phyloP scores from a whole-genome alignment of 345 rosid species.

The Mercurialis annua region DNA sequence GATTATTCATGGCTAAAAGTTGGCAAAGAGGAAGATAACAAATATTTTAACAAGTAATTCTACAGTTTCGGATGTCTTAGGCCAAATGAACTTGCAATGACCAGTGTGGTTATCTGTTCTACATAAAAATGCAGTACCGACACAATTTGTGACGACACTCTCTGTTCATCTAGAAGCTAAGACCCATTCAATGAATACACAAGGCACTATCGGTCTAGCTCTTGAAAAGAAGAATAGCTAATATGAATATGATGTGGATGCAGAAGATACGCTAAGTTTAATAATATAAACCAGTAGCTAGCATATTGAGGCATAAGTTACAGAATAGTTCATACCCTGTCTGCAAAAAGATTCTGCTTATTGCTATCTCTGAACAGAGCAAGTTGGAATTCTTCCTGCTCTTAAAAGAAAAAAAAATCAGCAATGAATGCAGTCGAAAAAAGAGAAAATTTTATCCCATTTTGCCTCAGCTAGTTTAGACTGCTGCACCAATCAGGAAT shows the following conservation, averaged over 20 bases:
- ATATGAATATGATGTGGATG: neutral
- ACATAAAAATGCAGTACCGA: neutral
- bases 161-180: neutral
- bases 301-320: neutral
- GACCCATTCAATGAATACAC: neutral
- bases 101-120: neutral
- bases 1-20: neutral
- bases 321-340: conserved; percentile 49
- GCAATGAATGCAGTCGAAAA: neutral
- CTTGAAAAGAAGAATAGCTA: neutral
- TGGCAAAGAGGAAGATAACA: neutral
- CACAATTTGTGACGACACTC: neutral
- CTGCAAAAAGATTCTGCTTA: conserved; percentile 66
- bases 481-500: neutral
- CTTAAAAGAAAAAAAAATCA: conserved; percentile 12
- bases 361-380: conserved; percentile 77
- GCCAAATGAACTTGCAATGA: neutral
- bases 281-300: neutral
- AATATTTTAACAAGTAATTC: neutral
- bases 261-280: neutral
- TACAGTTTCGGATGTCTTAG: neutral
- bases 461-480: neutral
- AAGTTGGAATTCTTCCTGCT: conserved; percentile 79
- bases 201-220: neutral
- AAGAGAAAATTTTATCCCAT: neutral